Conservation (phyloP, 1,139 yeast genomes). For the Kazachstania sp. region DNA sequence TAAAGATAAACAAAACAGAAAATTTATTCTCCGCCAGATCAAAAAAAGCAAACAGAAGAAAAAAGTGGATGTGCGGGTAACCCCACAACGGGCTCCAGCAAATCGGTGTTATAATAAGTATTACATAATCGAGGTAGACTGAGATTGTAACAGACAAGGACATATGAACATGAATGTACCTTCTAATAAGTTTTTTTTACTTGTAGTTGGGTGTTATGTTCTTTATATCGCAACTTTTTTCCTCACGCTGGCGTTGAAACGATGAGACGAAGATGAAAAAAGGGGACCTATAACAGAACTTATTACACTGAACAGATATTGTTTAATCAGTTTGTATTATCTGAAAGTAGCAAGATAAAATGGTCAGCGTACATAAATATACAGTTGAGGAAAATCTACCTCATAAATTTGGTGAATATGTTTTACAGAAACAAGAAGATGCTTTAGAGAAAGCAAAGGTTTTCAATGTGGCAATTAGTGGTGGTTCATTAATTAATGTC, state of each 20-base stretch:
- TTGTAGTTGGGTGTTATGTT: neutral
- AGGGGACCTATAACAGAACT: neutral
- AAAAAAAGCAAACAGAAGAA: neutral
- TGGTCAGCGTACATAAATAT: conserved; percentile 44
- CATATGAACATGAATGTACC: too few species aligned
- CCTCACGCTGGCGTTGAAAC: too few species aligned
- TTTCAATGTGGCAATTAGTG: conserved; percentile 77
- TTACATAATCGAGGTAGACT: too few species aligned
- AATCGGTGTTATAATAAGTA: too few species aligned
- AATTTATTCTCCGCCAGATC: neutral
- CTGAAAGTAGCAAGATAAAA: conserved; percentile 6
- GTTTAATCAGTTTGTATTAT: too few species aligned
- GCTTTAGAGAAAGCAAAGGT: conserved; percentile 36
- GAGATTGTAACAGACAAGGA: too few species aligned
- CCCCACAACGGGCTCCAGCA: too few species aligned
- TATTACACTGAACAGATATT: too few species aligned
- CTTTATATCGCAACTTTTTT: too few species aligned
- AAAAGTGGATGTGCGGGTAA: neutral
- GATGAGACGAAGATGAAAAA: neutral
- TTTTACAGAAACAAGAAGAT: conserved; percentile 46
- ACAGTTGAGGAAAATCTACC: conserved; percentile 52
- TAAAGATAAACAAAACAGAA: neutral
- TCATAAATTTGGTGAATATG: conserved; percentile 44
- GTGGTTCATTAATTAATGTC: conserved; percentile 80
- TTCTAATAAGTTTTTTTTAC: neutral